Base-by-base conservation (phyloP, 768 basidiomycete species). In the Auricularia sp. region DNA sequence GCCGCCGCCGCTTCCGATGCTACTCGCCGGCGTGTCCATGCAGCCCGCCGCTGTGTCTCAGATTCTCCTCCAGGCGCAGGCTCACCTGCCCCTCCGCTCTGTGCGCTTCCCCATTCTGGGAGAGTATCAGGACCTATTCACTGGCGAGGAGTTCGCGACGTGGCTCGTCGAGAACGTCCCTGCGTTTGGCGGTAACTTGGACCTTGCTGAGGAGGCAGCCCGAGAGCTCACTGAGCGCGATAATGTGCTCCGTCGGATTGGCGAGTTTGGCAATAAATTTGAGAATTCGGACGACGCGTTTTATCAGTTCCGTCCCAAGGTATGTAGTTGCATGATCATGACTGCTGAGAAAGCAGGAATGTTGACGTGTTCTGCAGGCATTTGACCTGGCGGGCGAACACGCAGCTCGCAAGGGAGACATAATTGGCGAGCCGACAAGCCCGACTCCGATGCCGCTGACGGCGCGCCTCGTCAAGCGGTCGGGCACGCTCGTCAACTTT, bases 261-360 rank as follows among this genome's bases (percentile, higher is more conserved):
- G 91, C 42, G 91, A 93, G 72, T 62, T 72, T 39, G 91, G 91
- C 8, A 93, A 93, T 70, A 80, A 82, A 62, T 93, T 90, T 67
- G 90, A 90, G 68, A 82, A 82, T 66, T 81, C 85, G 2, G 86
- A 89, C 51, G 90, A 90, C 68, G 89, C 88, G 1, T 92, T 82
- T 71, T 93, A 88, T 72, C 91, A 93, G 72, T 92, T 93, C 77
- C 78, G 91, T 16, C 84, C 86, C 23, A 91, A 88, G 81, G 90
- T 89, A 65, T 3, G 77, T 70, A 12, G 14, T 0, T 43, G n/a
- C 3, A 18, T 18, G 11, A 23, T 58, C 2, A 29, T 64, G 7
- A 16, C 23, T 63, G 53, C 60, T 21, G 54, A 21, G 53, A 39
- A 14, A 34, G 44, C 54, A 3, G 64, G 61, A 36, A 64, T 54